Evolutionary conservation across 2,329 filamentous ascomycete genomes (phyloP).

Genomic region (Neonectria sp.): DNA sequence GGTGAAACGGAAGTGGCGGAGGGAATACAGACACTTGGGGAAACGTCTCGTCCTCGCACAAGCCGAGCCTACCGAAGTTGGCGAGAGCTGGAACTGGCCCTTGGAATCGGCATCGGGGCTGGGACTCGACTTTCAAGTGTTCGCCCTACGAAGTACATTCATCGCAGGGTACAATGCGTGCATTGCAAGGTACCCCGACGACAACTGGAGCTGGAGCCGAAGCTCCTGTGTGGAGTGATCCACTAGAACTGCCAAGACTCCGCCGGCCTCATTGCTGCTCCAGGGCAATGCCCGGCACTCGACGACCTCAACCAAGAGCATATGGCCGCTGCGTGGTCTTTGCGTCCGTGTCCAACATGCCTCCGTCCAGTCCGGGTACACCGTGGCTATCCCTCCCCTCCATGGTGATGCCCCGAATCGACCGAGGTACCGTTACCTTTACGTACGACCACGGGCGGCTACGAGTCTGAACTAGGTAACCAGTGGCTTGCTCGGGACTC

Average conservation of each 20-base stretch:
- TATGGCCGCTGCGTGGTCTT: background rate
- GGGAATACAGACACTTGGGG: background rate
- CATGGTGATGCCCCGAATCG: background rate
- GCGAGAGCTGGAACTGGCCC: constrained; percentile 3
- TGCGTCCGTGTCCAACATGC: constrained; percentile 7
- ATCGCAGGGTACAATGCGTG: background rate
- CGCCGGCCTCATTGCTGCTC: constrained; percentile 14
- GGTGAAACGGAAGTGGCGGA: background rate
- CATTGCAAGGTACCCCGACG: constrained; percentile 10
- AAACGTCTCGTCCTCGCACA: background rate
- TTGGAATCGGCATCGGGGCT: background rate
- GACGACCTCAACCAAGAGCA: background rate
- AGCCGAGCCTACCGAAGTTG: constrained; percentile 23
- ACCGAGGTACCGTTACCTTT: constrained; percentile 19
- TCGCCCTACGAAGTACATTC: background rate
- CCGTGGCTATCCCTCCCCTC: background rate
- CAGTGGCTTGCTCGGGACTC: constrained; percentile 14
- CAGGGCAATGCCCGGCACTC: constrained; percentile 18
- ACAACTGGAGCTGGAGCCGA: constrained; percentile 13
- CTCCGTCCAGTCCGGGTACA: constrained; percentile 5
- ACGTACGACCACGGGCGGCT: constrained; percentile 18
- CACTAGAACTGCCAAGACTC: constrained; percentile 21
- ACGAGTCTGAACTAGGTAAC: constrained; percentile 15
- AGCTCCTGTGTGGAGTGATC: constrained; percentile 21
- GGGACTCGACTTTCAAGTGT: background rate